These are phyloP conservation scores for Dichotomopilus funicola DNA, from an alignment of 2,329 filamentous ascomycete species.

Conservation along the genomic window DNA sequence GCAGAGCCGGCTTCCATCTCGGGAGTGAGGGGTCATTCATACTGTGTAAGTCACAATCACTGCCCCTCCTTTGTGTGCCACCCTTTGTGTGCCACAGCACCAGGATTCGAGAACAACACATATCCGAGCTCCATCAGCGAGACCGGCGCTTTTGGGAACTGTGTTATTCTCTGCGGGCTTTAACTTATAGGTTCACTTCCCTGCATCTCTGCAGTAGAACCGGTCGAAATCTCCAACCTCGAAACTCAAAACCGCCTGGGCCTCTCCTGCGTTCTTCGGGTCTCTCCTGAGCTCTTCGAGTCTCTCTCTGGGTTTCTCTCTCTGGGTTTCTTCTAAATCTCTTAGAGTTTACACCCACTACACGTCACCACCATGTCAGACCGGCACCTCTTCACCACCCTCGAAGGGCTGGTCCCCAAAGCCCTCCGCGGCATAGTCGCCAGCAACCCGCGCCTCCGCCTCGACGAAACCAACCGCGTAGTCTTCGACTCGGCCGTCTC, in stretches of 20 bases:
- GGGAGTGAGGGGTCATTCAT: slow-evolving; percentile 12
- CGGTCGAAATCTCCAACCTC: too few relatives aligned
- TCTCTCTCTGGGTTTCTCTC: background rate
- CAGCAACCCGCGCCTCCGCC: slow-evolving; percentile 45
- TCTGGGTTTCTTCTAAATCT: background rate
- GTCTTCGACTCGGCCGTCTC: slow-evolving; percentile 39
- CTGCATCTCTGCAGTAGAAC: too few relatives aligned
- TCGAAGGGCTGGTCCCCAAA: slow-evolving; percentile 49
- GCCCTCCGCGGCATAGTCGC: slow-evolving; percentile 44
- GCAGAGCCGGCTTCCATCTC: slow-evolving; percentile 3
- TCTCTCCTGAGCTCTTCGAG: background rate
- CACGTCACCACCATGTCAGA: slow-evolving; percentile 39
- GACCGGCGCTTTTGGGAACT: too few relatives aligned
- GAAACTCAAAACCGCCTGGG: too few relatives aligned
- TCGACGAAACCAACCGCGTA: slow-evolving; percentile 46
- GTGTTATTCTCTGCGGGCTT: too few relatives aligned
- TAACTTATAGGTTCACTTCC: too few relatives aligned
- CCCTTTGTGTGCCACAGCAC: too few relatives aligned
- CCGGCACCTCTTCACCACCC: slow-evolving; percentile 45
- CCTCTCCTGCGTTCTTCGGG: too few relatives aligned
- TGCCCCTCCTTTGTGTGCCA: background rate
- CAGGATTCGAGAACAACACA: too few relatives aligned
- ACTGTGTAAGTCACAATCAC: background rate
- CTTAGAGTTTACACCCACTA: too few relatives aligned
- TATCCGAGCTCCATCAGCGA: too few relatives aligned